Conservation (phyloP, 176 grass and related monocot genomes). For the Elymus sibiricus region DNA sequence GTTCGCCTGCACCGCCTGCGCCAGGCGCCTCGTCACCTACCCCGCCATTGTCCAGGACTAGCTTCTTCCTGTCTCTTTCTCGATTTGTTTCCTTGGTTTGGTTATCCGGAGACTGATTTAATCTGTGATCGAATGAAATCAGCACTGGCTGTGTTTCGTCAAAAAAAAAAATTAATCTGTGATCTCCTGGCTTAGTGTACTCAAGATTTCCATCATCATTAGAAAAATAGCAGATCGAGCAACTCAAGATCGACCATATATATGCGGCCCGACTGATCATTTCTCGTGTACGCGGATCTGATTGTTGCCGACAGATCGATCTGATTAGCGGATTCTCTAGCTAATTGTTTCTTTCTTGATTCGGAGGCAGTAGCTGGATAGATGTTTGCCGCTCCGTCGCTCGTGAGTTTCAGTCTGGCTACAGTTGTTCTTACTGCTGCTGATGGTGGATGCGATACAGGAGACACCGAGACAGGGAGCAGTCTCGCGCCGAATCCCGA, state of each 20-base stretch:
- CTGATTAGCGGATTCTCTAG: too few species aligned
- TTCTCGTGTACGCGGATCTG: too few species aligned
- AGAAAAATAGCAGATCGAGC: too few species aligned
- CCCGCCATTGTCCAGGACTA: slow-evolving; percentile 48
- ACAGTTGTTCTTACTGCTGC: background rate
- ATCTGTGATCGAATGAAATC: too few species aligned
- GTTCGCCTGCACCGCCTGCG: slow-evolving; percentile 62
- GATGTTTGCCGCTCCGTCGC: background rate
- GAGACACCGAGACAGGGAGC: background rate
- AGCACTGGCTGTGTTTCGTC: too few species aligned
- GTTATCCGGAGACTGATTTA: background rate
- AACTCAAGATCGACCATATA: too few species aligned
- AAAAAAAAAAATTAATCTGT: too few species aligned
- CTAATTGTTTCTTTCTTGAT: background rate
- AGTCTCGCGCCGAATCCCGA: background rate
- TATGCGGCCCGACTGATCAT: too few species aligned
- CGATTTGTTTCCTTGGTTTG: background rate
- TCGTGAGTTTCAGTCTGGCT: too few species aligned
- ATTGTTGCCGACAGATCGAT: too few species aligned
- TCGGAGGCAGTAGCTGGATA: background rate
- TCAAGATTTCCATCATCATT: too few species aligned
- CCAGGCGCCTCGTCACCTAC: slow-evolving; percentile 58
- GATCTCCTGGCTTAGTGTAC: background rate
- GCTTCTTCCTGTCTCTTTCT: background rate
- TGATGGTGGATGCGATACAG: background rate